phyloP scores from a whole-genome alignment of 331 rosid genomes.

The Rhamnella rubrinervis region DNA sequence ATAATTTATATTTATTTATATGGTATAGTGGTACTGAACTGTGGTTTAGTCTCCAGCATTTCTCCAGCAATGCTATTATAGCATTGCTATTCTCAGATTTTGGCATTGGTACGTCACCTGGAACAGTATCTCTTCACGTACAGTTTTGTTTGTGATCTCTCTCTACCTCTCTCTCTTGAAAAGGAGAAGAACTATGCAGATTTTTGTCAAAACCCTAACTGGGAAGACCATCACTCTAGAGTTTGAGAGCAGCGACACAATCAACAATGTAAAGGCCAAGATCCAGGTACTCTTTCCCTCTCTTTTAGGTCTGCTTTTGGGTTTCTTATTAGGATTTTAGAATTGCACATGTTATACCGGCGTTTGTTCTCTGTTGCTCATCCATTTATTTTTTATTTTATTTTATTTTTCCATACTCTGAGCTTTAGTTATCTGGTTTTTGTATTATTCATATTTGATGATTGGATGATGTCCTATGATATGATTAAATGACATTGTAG shows the following conservation, averaged over 20 bases:
- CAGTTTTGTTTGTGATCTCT: background rate
- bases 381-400: background rate
- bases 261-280: slow-evolving; percentile 93
- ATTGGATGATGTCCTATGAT: too few species aligned
- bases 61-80: too few species aligned
- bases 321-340: background rate
- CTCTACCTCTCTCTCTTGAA: slow-evolving; percentile 10
- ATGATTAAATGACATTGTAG: too few species aligned
- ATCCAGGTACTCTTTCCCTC: slow-evolving; percentile 54
- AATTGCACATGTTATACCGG: background rate
- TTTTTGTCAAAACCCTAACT: slow-evolving; percentile 87
- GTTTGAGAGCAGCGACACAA: slow-evolving; percentile 96
- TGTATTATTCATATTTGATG: too few species aligned
- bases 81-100: too few species aligned
- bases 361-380: background rate
- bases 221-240: slow-evolving; percentile 96
- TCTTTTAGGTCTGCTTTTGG: background rate
- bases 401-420: background rate
- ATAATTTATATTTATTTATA: too few species aligned
- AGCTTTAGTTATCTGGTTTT: slow-evolving; percentile 1
- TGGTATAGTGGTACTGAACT: too few species aligned
- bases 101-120: too few species aligned
- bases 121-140: too few species aligned
- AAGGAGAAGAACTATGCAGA: slow-evolving; percentile 61
- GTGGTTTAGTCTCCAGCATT: too few species aligned